A percentile compares a stretch with the other conserved stretches of the same genome.
These are phyloP conservation scores for Botrytis tulipae DNA, from an alignment of 2,329 filamentous ascomycete genomes.

Conservation along the genomic window DNA sequence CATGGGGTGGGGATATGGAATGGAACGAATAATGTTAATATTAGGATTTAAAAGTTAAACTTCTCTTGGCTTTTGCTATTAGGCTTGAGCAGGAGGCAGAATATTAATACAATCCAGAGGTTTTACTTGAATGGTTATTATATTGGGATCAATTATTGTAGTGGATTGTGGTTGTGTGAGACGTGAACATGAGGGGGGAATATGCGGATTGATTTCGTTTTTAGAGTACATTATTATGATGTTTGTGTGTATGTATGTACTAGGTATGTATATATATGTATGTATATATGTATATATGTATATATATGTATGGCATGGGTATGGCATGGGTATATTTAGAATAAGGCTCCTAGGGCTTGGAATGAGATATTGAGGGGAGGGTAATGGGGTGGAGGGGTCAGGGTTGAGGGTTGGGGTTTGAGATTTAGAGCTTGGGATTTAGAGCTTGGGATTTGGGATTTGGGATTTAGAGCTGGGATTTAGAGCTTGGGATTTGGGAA, in stretches of 20 bases:
- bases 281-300: background rate
- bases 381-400: too few species aligned
- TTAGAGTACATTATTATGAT: background rate
- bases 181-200: background rate
- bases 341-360: too few species aligned
- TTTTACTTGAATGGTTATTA: background rate
- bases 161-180: background rate
- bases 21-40: background rate
- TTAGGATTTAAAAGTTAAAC: background rate
- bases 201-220: background rate
- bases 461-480: too few species aligned
- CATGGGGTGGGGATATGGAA: background rate
- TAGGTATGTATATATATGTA: background rate
- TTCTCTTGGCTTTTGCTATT: background rate
- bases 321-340: too few species aligned
- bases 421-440: too few species aligned
- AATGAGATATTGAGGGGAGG: too few species aligned
- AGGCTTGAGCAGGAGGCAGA: background rate
- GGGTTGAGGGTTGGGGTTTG: too few species aligned
- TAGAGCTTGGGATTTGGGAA: too few species aligned
- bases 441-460: too few species aligned
- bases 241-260: background rate
- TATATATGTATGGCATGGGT: too few species aligned
- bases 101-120: background rate
- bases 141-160: background rate